Conservation (phyloP, 2,329 filamentous ascomycete genomes). For the Fusarium sp. region DNA sequence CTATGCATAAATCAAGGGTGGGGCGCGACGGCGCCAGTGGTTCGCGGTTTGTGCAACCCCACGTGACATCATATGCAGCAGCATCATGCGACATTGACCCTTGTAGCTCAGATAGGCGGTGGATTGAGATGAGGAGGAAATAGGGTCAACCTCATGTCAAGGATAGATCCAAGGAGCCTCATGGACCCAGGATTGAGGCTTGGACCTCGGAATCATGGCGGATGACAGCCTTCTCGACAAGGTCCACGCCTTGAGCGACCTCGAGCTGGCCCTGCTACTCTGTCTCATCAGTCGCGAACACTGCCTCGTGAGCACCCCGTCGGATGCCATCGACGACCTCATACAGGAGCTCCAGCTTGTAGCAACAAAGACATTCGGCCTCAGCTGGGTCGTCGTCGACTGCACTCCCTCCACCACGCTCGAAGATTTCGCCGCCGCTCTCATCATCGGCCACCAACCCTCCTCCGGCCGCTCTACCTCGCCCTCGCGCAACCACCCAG, state of each 20-base stretch:
- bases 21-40: background rate
- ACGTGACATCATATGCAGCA: slow-evolving; percentile 47
- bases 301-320: slow-evolving; percentile 84
- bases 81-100: slow-evolving; percentile 39
- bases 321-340: slow-evolving; percentile 73
- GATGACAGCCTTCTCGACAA: slow-evolving; percentile 72
- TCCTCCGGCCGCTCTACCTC: slow-evolving; percentile 43
- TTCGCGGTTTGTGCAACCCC: slow-evolving; percentile 37
- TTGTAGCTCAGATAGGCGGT: slow-evolving; percentile 8
- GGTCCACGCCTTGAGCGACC: slow-evolving; percentile 83
- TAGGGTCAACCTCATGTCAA: slow-evolving; percentile 11
- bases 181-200: slow-evolving; percentile 42
- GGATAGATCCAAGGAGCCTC: slow-evolving; percentile 21
- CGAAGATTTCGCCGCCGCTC: slow-evolving; percentile 81
- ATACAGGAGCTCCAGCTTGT: slow-evolving; percentile 80
- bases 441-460: slow-evolving; percentile 62
- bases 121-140: slow-evolving; percentile 13
- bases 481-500: slow-evolving; percentile 40
- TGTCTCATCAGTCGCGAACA: slow-evolving; percentile 86
- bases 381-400: slow-evolving; percentile 76
- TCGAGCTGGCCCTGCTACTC: slow-evolving; percentile 87
- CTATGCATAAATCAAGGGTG: slow-evolving; percentile 43
- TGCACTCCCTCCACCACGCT: slow-evolving; percentile 80
- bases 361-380: slow-evolving; percentile 76
- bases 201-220: slow-evolving; percentile 63